These are phyloP conservation scores for Hordeum pubiflorum DNA, from an alignment of 202 grass and related monocot species.

Conservation along the genomic window DNA sequence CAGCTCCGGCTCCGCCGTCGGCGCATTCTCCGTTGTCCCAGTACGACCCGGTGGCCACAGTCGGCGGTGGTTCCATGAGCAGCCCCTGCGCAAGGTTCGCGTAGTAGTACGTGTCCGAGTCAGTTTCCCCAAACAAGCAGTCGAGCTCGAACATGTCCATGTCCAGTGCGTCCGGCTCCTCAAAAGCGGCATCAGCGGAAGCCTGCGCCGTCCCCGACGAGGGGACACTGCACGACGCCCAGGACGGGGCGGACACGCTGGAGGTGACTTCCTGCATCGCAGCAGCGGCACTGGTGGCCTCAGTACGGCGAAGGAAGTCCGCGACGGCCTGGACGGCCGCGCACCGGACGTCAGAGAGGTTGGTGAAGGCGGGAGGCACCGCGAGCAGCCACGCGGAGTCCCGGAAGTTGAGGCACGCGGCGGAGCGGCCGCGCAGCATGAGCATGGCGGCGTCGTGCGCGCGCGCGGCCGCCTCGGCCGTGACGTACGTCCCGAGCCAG, in stretches of 20 bases:
- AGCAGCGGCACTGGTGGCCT: neutral
- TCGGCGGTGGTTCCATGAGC: constrained; percentile 28
- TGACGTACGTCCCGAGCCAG: constrained; percentile 43
- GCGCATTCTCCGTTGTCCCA: constrained; percentile 16
- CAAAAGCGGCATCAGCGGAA: neutral
- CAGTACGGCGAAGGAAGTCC: constrained; percentile 11
- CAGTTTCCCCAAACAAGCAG: constrained; percentile 24
- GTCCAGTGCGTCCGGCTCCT: neutral
- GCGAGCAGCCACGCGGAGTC: constrained; percentile 55
- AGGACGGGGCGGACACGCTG: neutral
- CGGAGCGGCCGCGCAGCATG: neutral
- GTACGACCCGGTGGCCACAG: neutral
- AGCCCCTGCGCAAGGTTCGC: constrained; percentile 31
- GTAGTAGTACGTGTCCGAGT: constrained; percentile 25
- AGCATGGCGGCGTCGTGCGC: constrained; percentile 14
- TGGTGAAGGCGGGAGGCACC: constrained; percentile 28
- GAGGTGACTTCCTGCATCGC: constrained; percentile 5
- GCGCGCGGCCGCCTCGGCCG: neutral
- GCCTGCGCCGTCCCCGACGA: neutral
- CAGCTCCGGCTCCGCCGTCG: constrained; percentile 8
- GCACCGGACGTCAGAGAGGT: constrained; percentile 27
- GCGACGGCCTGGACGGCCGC: constrained; percentile 21
- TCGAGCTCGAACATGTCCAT: neutral
- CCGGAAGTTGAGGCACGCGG: constrained; percentile 47
- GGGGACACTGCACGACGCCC: neutral